A percentile compares a stretch with the other conserved stretches of the same genome.
phyloP scores from a whole-genome alignment of 352 stramenopile genomes.

The Thraustochytrium striatum region DNA sequence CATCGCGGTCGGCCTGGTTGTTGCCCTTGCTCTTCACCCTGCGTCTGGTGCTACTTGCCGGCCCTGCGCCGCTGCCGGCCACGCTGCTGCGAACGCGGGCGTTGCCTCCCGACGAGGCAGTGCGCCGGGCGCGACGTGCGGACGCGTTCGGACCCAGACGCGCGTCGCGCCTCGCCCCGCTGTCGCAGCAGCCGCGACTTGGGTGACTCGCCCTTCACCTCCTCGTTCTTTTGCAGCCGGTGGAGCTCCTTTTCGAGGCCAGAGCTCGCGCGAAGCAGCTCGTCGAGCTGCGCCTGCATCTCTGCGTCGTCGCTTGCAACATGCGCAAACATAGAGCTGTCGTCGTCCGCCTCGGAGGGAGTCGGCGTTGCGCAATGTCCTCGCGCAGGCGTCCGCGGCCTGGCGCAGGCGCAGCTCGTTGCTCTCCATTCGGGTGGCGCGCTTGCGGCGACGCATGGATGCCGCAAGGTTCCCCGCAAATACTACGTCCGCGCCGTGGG shows the following conservation, averaged over 20 bases:
- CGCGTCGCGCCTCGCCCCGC: no score
- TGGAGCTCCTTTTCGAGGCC: slow-evolving; percentile 7
- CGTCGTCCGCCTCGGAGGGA: no score
- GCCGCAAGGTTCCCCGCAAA: slow-evolving; percentile 80
- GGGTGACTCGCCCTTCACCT: neutral
- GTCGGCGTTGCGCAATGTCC: neutral
- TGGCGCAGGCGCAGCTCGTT: slow-evolving; percentile 9
- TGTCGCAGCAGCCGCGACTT: neutral
- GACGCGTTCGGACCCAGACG: no score
- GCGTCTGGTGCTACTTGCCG: neutral
- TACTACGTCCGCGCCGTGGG: slow-evolving; percentile 74
- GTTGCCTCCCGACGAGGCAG: no score
- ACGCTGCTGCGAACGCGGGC: no score
- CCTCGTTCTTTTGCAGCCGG: neutral
- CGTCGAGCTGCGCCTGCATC: neutral
- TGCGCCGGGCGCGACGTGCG: no score
- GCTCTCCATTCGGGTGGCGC: neutral
- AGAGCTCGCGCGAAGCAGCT: slow-evolving; percentile 3
- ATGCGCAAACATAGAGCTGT: neutral
- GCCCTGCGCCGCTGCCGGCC: neutral
- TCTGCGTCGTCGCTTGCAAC: neutral
- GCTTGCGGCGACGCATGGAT: slow-evolving; percentile 64
- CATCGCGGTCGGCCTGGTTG: no score
- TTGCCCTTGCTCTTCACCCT: neutral
- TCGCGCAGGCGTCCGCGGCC: neutral